These are phyloP conservation scores for Nidula microcarpa DNA, from an alignment of 768 basidiomycete species.

Conservation along the genomic window DNA sequence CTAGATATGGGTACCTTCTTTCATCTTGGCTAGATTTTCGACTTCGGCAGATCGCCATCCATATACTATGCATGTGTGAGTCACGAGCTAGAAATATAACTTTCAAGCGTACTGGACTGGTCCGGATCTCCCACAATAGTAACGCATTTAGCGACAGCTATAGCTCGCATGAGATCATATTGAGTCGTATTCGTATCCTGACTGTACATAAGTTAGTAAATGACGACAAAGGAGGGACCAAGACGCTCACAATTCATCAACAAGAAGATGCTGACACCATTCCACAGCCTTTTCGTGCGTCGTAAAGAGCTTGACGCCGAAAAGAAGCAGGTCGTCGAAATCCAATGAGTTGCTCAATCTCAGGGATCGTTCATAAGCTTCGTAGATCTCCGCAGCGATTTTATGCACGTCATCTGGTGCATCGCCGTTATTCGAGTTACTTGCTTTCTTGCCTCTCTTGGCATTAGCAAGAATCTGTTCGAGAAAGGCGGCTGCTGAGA, in stretches of 20 bases:
- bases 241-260: slow-evolving; percentile 74
- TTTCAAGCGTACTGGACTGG: slow-evolving; percentile 60
- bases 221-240: not conserved
- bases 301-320: slow-evolving; percentile 63
- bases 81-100: not conserved
- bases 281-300: slow-evolving; percentile 41
- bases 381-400: slow-evolving; percentile 52
- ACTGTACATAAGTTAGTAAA: slow-evolving; percentile 21
- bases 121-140: slow-evolving; percentile 91
- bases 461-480: slow-evolving; percentile 11
- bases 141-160: slow-evolving; percentile 55
- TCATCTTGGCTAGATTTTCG: slow-evolving; percentile 72
- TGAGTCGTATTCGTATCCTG: slow-evolving; percentile 84
- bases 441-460: slow-evolving; percentile 8
- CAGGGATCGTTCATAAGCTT: slow-evolving; percentile 62
- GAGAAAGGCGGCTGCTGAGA: slow-evolving; percentile 44
- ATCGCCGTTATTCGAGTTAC: not conserved
- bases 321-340: slow-evolving; percentile 82
- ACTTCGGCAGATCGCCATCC: slow-evolving; percentile 86
- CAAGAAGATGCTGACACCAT: slow-evolving; percentile 69
- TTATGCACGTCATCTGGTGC: slow-evolving; percentile 25
- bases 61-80: slow-evolving; percentile 46
- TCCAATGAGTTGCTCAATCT: slow-evolving; percentile 69
- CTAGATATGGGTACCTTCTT: slow-evolving; percentile 35
- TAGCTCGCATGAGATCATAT: slow-evolving; percentile 72